Percentiles rank a stretch among this genome's conserved stretches.
Conservation (phyloP, 2,329 filamentous ascomycete species). For the Alternaria sp. region DNA sequence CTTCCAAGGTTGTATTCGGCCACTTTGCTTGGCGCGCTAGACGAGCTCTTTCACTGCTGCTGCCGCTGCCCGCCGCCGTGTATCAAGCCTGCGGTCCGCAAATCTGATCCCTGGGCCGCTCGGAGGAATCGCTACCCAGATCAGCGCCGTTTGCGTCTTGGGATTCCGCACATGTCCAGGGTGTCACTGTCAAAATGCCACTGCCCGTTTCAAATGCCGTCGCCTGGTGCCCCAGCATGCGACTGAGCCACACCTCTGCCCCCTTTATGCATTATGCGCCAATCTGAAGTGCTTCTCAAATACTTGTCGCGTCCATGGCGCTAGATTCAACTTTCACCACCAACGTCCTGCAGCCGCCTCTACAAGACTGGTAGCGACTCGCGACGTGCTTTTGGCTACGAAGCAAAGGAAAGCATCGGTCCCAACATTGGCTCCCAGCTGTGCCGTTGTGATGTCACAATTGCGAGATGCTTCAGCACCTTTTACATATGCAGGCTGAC, state of each 20-base stretch:
- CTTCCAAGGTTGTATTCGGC: constrained; percentile 15
- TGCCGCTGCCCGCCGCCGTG: constrained; percentile 11
- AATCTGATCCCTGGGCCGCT: constrained; percentile 2
- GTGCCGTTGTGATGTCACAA: neutral
- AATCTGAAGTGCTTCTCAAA: neutral
- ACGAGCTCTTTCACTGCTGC: constrained; percentile 23
- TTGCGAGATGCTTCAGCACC: neutral
- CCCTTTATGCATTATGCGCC: constrained; percentile 33
- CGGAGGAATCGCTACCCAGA: constrained; percentile 19
- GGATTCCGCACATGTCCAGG: constrained; percentile 1
- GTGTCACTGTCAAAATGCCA: constrained; percentile 14
- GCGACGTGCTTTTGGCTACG: constrained; percentile 8
- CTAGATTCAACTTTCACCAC: constrained; percentile 11
- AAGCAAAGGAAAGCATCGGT: constrained; percentile 6
- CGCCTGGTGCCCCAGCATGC: constrained; percentile 28
- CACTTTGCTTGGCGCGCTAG: constrained; percentile 25
- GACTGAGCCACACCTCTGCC: constrained; percentile 25
- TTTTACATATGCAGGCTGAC: neutral
- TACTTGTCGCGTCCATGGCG: neutral
- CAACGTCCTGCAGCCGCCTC: constrained; percentile 1
- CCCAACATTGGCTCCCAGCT: neutral
- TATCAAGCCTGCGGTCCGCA: constrained; percentile 14
- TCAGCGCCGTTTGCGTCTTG: neutral
- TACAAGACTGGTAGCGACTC: neutral
- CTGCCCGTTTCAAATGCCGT: constrained; percentile 21